Evolutionary conservation across 2,329 filamentous ascomycete genomes (phyloP), one percentile per base, ranked within the genome.

Genomic region (Arthrobotrys sinensis): DNA sequence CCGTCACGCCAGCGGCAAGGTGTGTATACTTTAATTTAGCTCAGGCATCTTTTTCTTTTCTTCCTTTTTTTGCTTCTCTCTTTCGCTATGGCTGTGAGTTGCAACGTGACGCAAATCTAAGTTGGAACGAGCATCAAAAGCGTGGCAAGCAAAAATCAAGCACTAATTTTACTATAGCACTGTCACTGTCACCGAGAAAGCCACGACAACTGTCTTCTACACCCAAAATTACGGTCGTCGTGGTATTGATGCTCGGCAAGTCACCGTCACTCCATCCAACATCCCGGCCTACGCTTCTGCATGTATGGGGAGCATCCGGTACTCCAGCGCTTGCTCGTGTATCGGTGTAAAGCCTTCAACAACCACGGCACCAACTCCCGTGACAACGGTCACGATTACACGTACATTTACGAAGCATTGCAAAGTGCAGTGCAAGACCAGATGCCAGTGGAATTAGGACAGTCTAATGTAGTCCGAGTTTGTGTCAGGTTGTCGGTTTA

Each of bases 241-340:
- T 36, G 38, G 57, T 34, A 14, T 67, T 19, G 28, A 57, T 6
- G 36, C 21, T 28, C 11, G 36, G 21, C 48, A 36, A 5, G 34
- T 32, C 21, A 68, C 36, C 7, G 36, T 45, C 3, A 24, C 16
- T 21, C 24, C 64, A 7, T 45, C 48, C 7, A 57, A 16, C 1
- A 68, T 70, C 8, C 67, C 67, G 4, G 32, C 43, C 1, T 70
- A 70, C n/a, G 67, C 67, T 7, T 38, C 53, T 12, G 16, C 55
- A 32, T 70, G 67, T 36, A 63, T 53, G 1, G 67, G 67, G 3
- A 12, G 3, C 10, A 16, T 7, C 10, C 40, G 67, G 11, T 70
- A 52, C 21, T 50, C 53, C 40, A 70, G 67, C 34, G 67, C 67
- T 36, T 70, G 67, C 19, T 70, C 67, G 3, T 70, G 67, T 34